Evolutionary conservation across 345 rosid genomes (phyloP), one percentile per base, ranked within the genome.

Genomic region (Clarkia xantiana): DNA sequence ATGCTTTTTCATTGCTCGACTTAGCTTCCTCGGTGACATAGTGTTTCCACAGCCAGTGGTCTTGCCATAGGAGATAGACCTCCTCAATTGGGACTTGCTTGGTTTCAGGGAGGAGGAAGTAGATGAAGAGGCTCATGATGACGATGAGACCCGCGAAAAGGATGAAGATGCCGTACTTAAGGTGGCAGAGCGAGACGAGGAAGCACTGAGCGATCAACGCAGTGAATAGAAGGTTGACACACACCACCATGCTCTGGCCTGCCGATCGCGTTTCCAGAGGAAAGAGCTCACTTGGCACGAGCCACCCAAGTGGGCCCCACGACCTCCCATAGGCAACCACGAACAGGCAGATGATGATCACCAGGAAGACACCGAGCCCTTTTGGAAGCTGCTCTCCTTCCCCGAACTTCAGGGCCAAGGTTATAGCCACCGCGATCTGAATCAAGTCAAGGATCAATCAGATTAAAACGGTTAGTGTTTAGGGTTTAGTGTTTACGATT

Each of bases 281-380:
- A 16, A 58, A 76, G 42, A 76, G 64, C 71, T 76, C 78, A 36
- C 78, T 72, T 0, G 81, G 76, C 23, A 76, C 69, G 1, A 76
- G 52, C 78, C 78, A 76, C 11, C 78, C 81, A 19, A 72, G 44
- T 15, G 75, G 78, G 9, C 81, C 81, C 81, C 81, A 70, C 0
- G 81, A 76, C 76, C 68, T 67, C 12, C 61, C 73, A 49, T 72
- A 76, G 13, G 70, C 78, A 3, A 71, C 48, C 10, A 67, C 73
- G 11, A 69, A 76, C 3, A 64, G 22, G 15, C 76, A 57, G 58
- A 76, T 65, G 54, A 65, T 17, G 8, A 60, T 9, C 56, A 76
- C 18, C 12, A 72, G 50, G 36, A 54, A 9, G 23, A 57, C 64
- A 7, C 80, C 75, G 1, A 72, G 64, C 22, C 63, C 47, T 55